These are phyloP conservation scores for Sugiyamaella marilandica DNA, from an alignment of 805 yeast genomes.

Conservation along the genomic window DNA sequence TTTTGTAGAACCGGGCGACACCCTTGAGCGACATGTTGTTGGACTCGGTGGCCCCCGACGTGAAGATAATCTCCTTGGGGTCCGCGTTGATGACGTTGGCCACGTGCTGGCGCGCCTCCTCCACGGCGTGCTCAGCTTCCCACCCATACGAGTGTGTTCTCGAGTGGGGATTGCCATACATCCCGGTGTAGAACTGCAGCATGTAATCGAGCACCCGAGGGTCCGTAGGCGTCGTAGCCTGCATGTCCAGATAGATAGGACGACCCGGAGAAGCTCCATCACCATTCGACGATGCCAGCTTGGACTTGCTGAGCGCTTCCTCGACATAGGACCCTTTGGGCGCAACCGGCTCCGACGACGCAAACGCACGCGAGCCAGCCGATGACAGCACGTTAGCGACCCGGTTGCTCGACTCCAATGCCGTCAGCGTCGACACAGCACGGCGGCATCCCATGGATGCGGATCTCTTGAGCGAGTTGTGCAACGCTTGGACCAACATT, in stretches of 20 bases:
- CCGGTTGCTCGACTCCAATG: neutral
- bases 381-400: conserved; percentile 20
- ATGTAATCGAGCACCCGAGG: conserved; percentile 71
- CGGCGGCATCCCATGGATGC: neutral
- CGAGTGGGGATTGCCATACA: conserved; percentile 97
- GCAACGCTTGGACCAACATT: no score
- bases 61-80: conserved; percentile 93
- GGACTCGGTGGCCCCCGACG: conserved; percentile 97
- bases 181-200: conserved; percentile 57
- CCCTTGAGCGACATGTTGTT: conserved; percentile 95
- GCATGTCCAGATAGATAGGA: conserved; percentile 95
- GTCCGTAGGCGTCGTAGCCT: conserved; percentile 97
- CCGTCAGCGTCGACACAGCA: neutral
- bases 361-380: conserved; percentile 13
- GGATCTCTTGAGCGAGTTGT: no score
- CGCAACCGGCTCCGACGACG: conserved; percentile 16
- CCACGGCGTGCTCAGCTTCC: conserved; percentile 95
- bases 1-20: conserved; percentile 86
- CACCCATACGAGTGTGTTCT: conserved; percentile 97
- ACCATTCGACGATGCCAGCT: conserved; percentile 11
- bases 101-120: conserved; percentile 73
- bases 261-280: conserved; percentile 35
- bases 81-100: conserved; percentile 88
- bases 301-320: conserved; percentile 20
- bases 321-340: conserved; percentile 23